Evolutionary conservation across 139 green algal species (phyloP).

Genomic region (Marvania coccoides): DNA sequence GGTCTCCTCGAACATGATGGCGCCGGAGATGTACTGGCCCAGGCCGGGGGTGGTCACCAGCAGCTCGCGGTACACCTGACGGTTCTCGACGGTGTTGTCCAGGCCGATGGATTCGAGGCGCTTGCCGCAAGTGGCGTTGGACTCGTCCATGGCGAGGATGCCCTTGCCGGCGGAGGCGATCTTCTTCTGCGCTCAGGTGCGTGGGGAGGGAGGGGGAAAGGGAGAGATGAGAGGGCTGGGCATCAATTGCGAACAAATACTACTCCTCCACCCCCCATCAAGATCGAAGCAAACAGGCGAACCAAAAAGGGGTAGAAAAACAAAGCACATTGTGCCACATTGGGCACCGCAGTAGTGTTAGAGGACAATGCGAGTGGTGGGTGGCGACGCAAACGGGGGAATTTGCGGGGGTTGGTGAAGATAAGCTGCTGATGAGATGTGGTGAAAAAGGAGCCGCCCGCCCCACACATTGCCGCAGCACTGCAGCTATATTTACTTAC

Average conservation of each 20-base stretch:
- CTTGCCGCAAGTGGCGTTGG: constrained; percentile 87
- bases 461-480: background rate
- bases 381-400: background rate
- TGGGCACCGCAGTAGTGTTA: background rate
- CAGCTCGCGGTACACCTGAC: constrained; percentile 92
- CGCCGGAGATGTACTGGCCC: constrained; percentile 83
- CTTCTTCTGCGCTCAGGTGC: constrained; percentile 45
- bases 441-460: background rate
- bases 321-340: background rate
- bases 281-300: background rate
- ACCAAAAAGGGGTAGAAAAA: background rate
- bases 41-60: constrained; percentile 86
- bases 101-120: constrained; percentile 94
- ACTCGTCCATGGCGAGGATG: constrained; percentile 95
- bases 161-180: constrained; percentile 80
- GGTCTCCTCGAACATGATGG: constrained; percentile 98
- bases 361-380: background rate
- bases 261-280: background rate
- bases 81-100: constrained; percentile 99
- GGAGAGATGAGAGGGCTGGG: background rate
- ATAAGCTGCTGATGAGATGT: background rate
- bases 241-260: background rate
- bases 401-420: background rate
- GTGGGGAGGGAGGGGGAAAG: background rate
- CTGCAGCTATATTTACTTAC: too few species aligned